These are phyloP conservation scores for Termitomyces sp. DNA, from an alignment of 768 basidiomycete species.

Conservation along the genomic window DNA sequence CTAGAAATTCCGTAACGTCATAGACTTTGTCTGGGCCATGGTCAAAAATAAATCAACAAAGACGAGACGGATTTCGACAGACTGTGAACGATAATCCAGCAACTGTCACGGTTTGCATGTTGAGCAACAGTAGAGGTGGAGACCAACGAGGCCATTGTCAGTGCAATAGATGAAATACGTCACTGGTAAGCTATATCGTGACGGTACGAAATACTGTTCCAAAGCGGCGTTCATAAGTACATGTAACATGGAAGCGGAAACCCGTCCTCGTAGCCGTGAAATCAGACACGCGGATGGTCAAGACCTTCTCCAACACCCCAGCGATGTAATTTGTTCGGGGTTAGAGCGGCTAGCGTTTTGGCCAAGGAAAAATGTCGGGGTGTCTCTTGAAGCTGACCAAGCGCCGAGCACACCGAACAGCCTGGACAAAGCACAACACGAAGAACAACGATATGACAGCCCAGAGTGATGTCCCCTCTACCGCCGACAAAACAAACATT, in stretches of 20 bases:
- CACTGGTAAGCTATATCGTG: neutral
- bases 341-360: neutral
- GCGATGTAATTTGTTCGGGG: neutral
- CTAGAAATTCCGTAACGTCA: constrained; percentile 70
- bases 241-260: neutral
- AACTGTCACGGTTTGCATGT: neutral
- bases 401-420: neutral
- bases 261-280: neutral
- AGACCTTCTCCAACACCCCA: neutral
- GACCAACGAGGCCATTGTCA: neutral
- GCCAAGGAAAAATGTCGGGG: neutral
- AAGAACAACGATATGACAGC: neutral
- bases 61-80: neutral
- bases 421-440: neutral
- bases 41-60: neutral
- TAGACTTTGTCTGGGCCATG: constrained; percentile 53
- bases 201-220: too few species aligned
- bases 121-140: neutral
- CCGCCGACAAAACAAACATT: neutral
- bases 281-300: neutral
- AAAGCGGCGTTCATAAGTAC: neutral
- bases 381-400: neutral
- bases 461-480: neutral
- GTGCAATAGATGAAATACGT: neutral
- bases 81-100: neutral